Evolutionary conservation across 2,329 filamentous ascomycete species (phyloP).

Genomic region (Arthrobotrys megalospora): DNA sequence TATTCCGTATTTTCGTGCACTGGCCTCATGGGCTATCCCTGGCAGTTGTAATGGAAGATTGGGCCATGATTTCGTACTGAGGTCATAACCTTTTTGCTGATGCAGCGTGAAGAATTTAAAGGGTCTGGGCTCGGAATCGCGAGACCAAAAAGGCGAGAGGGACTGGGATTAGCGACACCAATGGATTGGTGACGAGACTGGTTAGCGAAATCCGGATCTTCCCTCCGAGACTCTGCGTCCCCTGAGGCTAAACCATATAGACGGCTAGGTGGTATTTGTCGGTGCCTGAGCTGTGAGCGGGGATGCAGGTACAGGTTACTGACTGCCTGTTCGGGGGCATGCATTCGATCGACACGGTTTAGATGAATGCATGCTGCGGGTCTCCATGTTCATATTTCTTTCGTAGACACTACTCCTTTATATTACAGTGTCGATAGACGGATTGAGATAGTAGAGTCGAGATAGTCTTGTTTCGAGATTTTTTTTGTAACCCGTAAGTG

Average conservation of each 20-base stretch:
- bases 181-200: constrained; percentile 18
- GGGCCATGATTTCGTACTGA: not conserved
- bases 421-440: constrained; percentile 23
- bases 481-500: constrained; percentile 13
- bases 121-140: not conserved
- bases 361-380: constrained; percentile 23
- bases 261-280: not conserved
- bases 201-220: constrained; percentile 26
- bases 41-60: not conserved
- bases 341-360: constrained; percentile 29
- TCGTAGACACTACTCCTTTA: constrained; percentile 5
- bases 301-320: constrained; percentile 24
- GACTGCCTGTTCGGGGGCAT: constrained; percentile 19
- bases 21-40: constrained; percentile 20
- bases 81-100: not conserved
- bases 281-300: constrained; percentile 1
- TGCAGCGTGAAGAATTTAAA: not conserved
- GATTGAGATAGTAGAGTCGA: constrained; percentile 23
- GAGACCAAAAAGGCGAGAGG: not conserved
- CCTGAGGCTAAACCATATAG: constrained; percentile 19
- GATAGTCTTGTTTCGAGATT: constrained; percentile 7
- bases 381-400: not conserved
- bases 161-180: constrained; percentile 20
- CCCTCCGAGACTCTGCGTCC: constrained; percentile 11
- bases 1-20: constrained; percentile 12